These are phyloP conservation scores for Cardiospermum halicacabum DNA, from an alignment of 345 rosid genomes.

Conservation along the genomic window DNA sequence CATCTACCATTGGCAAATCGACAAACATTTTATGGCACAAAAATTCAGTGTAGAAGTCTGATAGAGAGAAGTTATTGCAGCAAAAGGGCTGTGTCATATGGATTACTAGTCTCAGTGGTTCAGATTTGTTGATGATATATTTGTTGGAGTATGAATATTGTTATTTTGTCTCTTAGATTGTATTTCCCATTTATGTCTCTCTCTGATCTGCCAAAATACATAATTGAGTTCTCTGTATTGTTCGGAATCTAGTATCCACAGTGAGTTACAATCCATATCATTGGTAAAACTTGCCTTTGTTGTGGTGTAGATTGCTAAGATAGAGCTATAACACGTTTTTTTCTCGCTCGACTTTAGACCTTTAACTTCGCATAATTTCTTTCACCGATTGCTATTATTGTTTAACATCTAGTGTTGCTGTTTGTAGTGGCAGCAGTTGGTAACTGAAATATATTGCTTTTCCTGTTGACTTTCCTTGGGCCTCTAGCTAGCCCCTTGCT, in stretches of 20 bases:
- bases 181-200: not conserved
- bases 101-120: conserved; percentile 84
- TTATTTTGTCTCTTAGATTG: not conserved
- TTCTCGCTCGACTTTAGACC: not conserved
- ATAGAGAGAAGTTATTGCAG: conserved; percentile 52
- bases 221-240: not conserved
- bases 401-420: not conserved
- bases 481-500: too few relatives aligned
- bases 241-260: not conserved
- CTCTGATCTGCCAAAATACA: not conserved
- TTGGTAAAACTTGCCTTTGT: not conserved
- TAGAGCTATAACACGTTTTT: not conserved
- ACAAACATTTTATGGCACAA: conserved; percentile 69
- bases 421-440: not conserved
- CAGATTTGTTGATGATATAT: conserved; percentile 44
- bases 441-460: not conserved
- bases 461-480: too few relatives aligned
- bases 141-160: not conserved
- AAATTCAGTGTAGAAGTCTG: conserved; percentile 48
- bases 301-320: not conserved
- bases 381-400: not conserved
- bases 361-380: not conserved
- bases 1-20: conserved; percentile 39
- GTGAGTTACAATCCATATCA: not conserved
- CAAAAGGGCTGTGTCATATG: conserved; percentile 80